Percentiles rank a stretch among this genome's conserved stretches.
Evolutionary conservation across 73 alveolate genomes (phyloP).

Genomic region (Paramecium tetraurelia): DNA sequence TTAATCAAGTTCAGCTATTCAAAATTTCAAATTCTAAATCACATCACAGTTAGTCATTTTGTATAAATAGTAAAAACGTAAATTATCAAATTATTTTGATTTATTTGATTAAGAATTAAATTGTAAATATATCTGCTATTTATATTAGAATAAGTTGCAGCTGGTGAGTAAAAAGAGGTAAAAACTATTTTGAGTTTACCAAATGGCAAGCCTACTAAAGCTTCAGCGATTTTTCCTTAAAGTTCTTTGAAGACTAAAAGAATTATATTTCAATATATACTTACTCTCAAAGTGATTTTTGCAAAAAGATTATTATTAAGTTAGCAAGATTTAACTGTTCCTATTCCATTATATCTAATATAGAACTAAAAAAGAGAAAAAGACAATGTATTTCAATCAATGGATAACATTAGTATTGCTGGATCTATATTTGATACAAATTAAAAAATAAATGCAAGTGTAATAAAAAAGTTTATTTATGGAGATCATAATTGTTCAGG

Average conservation of each 20-base stretch:
- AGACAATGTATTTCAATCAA: background rate
- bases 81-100: background rate
- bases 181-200: background rate
- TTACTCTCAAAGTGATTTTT: background rate
- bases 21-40: background rate
- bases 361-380: background rate
- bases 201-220: background rate
- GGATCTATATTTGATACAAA: background rate
- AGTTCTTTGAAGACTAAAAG: background rate
- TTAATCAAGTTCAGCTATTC: background rate
- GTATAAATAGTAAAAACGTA: background rate
- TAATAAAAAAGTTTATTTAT: background rate
- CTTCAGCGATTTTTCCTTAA: background rate
- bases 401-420: background rate
- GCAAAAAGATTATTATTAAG: background rate
- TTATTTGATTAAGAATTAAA: background rate
- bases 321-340: background rate
- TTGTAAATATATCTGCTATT: background rate
- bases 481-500: background rate
- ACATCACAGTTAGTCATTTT: background rate
- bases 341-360: background rate
- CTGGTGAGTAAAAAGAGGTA: background rate
- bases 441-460: background rate
- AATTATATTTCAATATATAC: background rate
- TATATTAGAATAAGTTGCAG: background rate